Conservation (phyloP, 805 yeast species). For the Ogataea thermomethanolica region DNA sequence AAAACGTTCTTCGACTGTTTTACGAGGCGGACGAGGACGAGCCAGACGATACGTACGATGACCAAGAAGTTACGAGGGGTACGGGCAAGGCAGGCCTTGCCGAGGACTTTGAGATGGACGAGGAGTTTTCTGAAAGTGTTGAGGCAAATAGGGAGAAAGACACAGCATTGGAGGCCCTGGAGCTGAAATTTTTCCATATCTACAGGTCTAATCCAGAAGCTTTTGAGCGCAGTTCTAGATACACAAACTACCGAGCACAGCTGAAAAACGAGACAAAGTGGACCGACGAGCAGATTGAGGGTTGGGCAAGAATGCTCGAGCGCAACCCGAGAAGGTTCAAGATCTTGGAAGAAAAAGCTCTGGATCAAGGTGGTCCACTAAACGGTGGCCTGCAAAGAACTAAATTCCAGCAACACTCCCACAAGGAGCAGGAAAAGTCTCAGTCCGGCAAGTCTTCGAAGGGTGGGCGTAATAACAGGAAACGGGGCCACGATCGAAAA, state of each 20-base stretch:
- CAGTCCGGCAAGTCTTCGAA: conserved; percentile 43
- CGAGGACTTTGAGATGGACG: conserved; percentile 33
- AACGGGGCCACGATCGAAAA: conserved; percentile 58
- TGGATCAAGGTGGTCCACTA: conserved; percentile 37
- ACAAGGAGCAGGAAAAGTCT: conserved; percentile 1
- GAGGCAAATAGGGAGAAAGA: conserved; percentile 15
- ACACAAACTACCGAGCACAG: conserved; percentile 44
- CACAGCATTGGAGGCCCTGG: conserved; percentile 42
- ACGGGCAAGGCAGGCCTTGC: conserved; percentile 15
- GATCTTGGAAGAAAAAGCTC: conserved; percentile 58
- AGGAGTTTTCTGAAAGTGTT: conserved; percentile 15
- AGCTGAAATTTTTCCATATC: conserved; percentile 52
- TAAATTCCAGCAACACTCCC: conserved; percentile 9
- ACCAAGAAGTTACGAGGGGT: conserved; percentile 41
- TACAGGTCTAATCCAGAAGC: conserved; percentile 49
- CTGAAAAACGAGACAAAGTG: conserved; percentile 55
- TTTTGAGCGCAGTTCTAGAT: conserved; percentile 47
- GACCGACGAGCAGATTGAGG: conserved; percentile 91
- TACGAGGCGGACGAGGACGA: conserved; percentile 82
- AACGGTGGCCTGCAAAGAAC: conserved; percentile 19
- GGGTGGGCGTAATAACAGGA: conserved; percentile 64
- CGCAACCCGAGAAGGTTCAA: conserved; percentile 61
- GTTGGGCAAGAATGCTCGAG: conserved; percentile 80
- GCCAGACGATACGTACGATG: conserved; percentile 74
- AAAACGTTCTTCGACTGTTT: conserved; percentile 54